Evolutionary conservation across 2,329 filamentous ascomycete genomes (phyloP), one percentile per base, ranked within the genome.

Genomic region (Alternaria gansuensis): DNA sequence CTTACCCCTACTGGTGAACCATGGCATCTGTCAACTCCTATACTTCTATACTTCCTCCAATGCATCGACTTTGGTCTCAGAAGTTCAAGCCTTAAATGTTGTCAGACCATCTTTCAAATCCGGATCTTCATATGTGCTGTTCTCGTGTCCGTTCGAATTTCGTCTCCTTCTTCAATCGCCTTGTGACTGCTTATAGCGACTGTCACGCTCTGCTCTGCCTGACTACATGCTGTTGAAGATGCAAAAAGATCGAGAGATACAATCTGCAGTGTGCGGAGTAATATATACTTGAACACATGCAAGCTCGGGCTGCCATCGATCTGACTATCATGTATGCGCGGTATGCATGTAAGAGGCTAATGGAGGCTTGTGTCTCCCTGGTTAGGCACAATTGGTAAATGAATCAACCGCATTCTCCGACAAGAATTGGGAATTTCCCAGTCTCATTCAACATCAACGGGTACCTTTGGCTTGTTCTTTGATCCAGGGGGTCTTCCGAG

Each of bases 401-500:
- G 6, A 10, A 46, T n/a, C 13, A 7, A 46, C 17, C 11, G 13
- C 7, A 24, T 24, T 24, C 28, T 46, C 28, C 44, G 2, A 31
- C 24, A 13, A 48, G 13, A 36, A 48, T 24, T 7, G 13, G 13
- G 31, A 48, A 14, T 24, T 23, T 17, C 26, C 4, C 17, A 14
- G 14, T 24, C 34, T 45, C 33, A 46, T 39, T 21, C 40, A 26
- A 10, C 31, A 41, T 57, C 40, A 28, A 46, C 40, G 13, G 48
- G n/a, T 9, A 26, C 36, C n/a, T 52, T 40, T 29, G 48, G 41
- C 34, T 43, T 41, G 28, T 33, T 41, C 49, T 51, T 51, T 7
- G 49, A 51, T 23, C 49, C 49, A 13, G 28, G 14, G 23, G 49
- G 49, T 33, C 49, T 23, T n/a, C 49, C 49, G 11, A 34, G 1